Evolutionary conservation across 2,329 filamentous ascomycete genomes (phyloP).

Genomic region (Diplodia intermedia): DNA sequence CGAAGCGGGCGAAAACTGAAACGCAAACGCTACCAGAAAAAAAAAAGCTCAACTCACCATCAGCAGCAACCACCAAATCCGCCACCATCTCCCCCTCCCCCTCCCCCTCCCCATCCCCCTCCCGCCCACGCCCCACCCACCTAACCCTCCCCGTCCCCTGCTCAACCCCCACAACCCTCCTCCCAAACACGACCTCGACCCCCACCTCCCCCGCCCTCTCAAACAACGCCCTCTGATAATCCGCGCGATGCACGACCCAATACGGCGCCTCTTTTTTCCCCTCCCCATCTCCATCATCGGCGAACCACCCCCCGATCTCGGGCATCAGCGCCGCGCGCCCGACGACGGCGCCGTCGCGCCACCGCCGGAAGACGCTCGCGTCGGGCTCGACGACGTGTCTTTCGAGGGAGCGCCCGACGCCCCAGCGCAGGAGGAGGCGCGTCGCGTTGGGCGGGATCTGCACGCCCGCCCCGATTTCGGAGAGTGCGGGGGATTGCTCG

Average conservation of each 20-base stretch:
- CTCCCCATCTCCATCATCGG: constrained; percentile 60
- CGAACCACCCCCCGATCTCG: constrained; percentile 52
- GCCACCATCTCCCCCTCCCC: constrained; percentile 47
- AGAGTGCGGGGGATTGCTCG: constrained; percentile 45
- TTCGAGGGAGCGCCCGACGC: constrained; percentile 42
- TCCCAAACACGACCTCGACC: constrained; percentile 34
- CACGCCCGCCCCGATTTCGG: constrained; percentile 38
- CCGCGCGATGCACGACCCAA: constrained; percentile 38
- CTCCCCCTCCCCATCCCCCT: constrained; percentile 42
- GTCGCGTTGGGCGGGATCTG: constrained; percentile 41
- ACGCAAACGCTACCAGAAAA: constrained; percentile 32
- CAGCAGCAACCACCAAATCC: constrained; percentile 38
- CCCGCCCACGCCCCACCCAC: constrained; percentile 47
- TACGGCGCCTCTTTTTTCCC: constrained; percentile 36
- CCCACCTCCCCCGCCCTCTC: constrained; percentile 35
- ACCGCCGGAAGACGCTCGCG: constrained; percentile 58
- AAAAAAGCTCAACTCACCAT: constrained; percentile 53
- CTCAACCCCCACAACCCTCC: constrained; percentile 35
- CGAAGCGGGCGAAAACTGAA: no score
- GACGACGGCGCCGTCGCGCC: constrained; percentile 55
- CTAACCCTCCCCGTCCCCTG: constrained; percentile 34
- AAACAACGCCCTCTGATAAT: constrained; percentile 37
- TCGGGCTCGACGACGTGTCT: constrained; percentile 47
- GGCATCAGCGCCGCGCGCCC: constrained; percentile 60
- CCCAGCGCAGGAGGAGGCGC: constrained; percentile 56